Base-by-base conservation (phyloP, 306 rosid species). In the Ammopiptanthus mongolicus region DNA sequence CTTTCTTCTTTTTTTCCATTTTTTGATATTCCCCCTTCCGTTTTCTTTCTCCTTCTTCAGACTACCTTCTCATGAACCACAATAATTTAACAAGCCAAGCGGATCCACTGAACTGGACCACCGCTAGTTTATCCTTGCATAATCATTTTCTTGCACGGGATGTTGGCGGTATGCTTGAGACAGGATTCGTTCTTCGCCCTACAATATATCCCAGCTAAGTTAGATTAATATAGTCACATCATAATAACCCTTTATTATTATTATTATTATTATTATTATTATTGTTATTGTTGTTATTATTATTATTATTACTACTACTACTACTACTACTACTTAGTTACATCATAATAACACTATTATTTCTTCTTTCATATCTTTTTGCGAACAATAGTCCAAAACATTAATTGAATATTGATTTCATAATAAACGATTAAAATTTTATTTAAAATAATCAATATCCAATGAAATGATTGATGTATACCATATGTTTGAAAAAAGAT, bases 61-160 rank as follows among this genome's bases (percentile, higher is more conserved):
- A 80, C 81, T 75, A 67, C 78, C 83, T 77, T 75, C 71, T 79
- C 66, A 77, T 52, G 80, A 80, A 73, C 82, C 74, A 69, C 23
- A 72, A 70, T 22, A 65, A 59, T 34, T 19, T 21, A 13, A 56
- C 23, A 74, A 48, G 0, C 18, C 76, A 65, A 28, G 73, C 65
- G 76, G 82, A 69, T 82, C 53, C 84, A 83, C 69, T 33, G 51
- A 52, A 75, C 46, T 15, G 9, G 61, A 33, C 39, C 69, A 81
- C 42, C 22, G 75, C 86, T 81, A 95, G 84, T 74, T 77, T 74
- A 94, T 90, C 84, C 98, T 86, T 78, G 93, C 95, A 71, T 86
- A 86, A 89, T 94, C 98, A 80, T 95, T 95, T 95, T 80, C 96
- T 87, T 77, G 86, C 81, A 5, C 95, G 93, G 15, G 96, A 84